Conservation (phyloP, 129 eudicot species). For the Heracleum sosnowskyi region DNA sequence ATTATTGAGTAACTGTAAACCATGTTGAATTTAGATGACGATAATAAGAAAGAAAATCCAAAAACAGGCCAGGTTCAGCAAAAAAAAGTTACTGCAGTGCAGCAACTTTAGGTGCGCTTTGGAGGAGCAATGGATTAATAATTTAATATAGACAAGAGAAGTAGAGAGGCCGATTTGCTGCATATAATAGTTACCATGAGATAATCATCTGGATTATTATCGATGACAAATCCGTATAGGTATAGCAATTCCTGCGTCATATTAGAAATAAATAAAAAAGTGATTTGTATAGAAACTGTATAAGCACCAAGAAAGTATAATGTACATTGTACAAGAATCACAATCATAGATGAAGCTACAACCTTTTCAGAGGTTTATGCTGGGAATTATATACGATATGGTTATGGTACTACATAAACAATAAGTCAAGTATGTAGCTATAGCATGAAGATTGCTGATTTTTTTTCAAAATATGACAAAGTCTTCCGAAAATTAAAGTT, state of each 20-base stretch:
- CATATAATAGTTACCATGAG: slow-evolving; percentile 56
- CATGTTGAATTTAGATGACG: slow-evolving; percentile 11
- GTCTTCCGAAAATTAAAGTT: neutral
- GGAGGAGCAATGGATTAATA: neutral
- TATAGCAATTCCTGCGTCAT: slow-evolving; percentile 83
- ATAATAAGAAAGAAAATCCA: slow-evolving; percentile 9
- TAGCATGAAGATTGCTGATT: neutral
- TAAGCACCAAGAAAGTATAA: neutral
- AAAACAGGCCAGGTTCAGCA: neutral
- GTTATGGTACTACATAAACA: neutral
- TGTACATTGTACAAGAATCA: too few relatives aligned
- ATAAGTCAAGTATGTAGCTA: neutral
- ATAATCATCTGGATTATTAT: slow-evolving; percentile 86
- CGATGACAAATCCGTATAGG: slow-evolving; percentile 83
- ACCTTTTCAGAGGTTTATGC: neutral
- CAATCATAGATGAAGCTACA: neutral
- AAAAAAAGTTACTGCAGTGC: neutral
- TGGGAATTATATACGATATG: neutral
- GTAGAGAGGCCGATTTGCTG: neutral
- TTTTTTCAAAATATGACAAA: neutral
- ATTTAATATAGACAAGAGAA: neutral
- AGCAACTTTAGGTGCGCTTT: neutral
- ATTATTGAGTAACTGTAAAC: neutral
- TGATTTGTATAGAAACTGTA: neutral
- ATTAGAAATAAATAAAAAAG: neutral